Evolutionary conservation across 2,329 filamentous ascomycete genomes (phyloP).

Genomic region (Aspergillus sp.): DNA sequence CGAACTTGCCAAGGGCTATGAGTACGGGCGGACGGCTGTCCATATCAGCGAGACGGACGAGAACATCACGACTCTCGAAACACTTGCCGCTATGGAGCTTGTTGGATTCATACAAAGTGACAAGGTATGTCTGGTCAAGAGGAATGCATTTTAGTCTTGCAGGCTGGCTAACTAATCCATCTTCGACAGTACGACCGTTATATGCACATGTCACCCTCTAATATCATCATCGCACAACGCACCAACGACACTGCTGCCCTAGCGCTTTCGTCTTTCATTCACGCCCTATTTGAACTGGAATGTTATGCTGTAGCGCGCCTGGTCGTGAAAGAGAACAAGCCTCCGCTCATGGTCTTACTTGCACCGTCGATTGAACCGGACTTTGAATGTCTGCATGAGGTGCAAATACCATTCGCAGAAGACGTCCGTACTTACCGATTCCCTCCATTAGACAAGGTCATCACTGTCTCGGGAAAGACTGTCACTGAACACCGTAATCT

Average conservation of each 20-base stretch:
- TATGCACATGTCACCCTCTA: slow-evolving; percentile 72
- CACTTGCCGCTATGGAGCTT: slow-evolving; percentile 64
- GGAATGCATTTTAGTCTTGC: not conserved
- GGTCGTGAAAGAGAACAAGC: slow-evolving; percentile 73
- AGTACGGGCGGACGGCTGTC: slow-evolving; percentile 87
- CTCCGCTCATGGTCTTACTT: slow-evolving; percentile 68
- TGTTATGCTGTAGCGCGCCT: slow-evolving; percentile 80
- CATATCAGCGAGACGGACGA: slow-evolving; percentile 79
- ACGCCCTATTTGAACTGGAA: slow-evolving; percentile 75
- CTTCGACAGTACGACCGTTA: slow-evolving; percentile 64
- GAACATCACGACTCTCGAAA: slow-evolving; percentile 82
- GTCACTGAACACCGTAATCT: slow-evolving; percentile 77
- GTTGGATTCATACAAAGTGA: slow-evolving; percentile 74
- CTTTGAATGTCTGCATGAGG: slow-evolving; percentile 78
- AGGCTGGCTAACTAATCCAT: not conserved
- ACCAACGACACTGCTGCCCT: slow-evolving; percentile 74
- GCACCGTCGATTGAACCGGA: slow-evolving; percentile 70
- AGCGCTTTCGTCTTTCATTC: slow-evolving; percentile 80
- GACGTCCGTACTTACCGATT: slow-evolving; percentile 88
- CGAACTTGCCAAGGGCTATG: slow-evolving; percentile 82
- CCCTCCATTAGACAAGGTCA: slow-evolving; percentile 75
- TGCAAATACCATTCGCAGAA: slow-evolving; percentile 86
- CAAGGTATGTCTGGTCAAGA: slow-evolving; percentile 44
- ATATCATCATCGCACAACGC: slow-evolving; percentile 67
- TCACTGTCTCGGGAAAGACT: slow-evolving; percentile 76